phyloP scores from a whole-genome alignment of 306 rosid species.

The Geum urbanum region DNA sequence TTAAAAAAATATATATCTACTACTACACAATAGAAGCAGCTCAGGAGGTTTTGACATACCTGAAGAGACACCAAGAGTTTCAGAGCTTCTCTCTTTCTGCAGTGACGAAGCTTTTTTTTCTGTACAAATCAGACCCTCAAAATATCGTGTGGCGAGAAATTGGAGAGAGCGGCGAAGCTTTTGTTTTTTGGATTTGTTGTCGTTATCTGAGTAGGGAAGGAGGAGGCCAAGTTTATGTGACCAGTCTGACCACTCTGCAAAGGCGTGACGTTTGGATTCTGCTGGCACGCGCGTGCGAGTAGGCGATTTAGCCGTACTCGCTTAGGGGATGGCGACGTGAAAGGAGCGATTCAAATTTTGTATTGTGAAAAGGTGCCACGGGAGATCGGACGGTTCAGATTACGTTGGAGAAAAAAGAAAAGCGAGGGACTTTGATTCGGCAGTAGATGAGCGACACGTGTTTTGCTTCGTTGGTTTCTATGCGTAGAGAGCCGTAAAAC shows the following conservation, averaged over 20 bases:
- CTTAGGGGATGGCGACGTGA: not conserved
- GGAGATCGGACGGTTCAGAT: not conserved
- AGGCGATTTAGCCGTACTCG: not conserved
- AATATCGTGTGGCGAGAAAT: conserved; percentile 19
- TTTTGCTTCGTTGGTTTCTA: not conserved
- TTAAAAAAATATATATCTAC: no score
- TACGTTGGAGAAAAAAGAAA: not conserved
- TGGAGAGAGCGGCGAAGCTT: conserved; percentile 18
- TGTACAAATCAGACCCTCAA: not conserved
- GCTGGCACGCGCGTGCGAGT: not conserved
- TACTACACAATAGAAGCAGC: no score
- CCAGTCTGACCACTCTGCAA: not conserved
- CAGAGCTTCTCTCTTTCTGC: no score
- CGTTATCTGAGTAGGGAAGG: conserved; percentile 5
- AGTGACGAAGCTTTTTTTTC: not conserved
- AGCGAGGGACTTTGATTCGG: not conserved
- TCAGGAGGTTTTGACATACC: conserved; percentile 24
- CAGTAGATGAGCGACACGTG: conserved; percentile 8
- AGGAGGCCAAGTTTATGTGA: conserved; percentile 7
- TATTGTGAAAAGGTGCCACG: not conserved
- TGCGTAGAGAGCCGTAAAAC: not conserved
- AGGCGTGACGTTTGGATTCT: not conserved
- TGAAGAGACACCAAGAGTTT: conserved; percentile 27
- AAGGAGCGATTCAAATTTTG: no score
- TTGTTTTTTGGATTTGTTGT: conserved; percentile 13